Conservation (phyloP, 495 filamentous ascomycete genomes). For the Apiosordaria backusii region DNA sequence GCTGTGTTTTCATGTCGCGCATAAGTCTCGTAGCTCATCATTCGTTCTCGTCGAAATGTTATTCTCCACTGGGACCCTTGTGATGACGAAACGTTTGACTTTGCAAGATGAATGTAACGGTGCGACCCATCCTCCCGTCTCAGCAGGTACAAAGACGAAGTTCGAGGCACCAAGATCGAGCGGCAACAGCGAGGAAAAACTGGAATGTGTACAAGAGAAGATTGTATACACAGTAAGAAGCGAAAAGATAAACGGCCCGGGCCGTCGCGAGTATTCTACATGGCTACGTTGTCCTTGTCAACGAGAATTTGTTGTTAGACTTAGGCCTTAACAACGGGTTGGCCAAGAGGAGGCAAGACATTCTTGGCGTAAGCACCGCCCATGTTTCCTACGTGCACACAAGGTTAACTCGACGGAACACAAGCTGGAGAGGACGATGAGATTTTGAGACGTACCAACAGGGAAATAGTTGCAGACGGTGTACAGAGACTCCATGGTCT, state of each 20-base stretch:
- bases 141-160: background rate
- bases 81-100: background rate
- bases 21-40: background rate
- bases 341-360: conserved; percentile 51
- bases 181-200: background rate
- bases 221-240: conserved; percentile 1
- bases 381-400: conserved; percentile 58
- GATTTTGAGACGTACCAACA: conserved; percentile 48
- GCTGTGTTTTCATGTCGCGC: background rate
- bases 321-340: conserved; percentile 19
- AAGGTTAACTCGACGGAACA: background rate
- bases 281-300: background rate
- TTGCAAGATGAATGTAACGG: background rate
- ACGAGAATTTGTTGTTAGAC: background rate
- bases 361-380: conserved; percentile 62
- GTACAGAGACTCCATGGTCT: conserved; percentile 44
- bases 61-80: background rate
- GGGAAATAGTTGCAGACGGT: conserved; percentile 90
- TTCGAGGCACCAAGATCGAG: background rate
- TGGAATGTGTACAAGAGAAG: conserved; percentile 1
- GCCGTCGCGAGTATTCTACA: background rate
- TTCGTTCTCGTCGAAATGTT: background rate
- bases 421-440: no score
- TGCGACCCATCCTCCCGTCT: background rate
- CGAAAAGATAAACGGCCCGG: background rate